Evolutionary conservation across 768 basidiomycete species (phyloP).

Genomic region (Termitomyces sp.): DNA sequence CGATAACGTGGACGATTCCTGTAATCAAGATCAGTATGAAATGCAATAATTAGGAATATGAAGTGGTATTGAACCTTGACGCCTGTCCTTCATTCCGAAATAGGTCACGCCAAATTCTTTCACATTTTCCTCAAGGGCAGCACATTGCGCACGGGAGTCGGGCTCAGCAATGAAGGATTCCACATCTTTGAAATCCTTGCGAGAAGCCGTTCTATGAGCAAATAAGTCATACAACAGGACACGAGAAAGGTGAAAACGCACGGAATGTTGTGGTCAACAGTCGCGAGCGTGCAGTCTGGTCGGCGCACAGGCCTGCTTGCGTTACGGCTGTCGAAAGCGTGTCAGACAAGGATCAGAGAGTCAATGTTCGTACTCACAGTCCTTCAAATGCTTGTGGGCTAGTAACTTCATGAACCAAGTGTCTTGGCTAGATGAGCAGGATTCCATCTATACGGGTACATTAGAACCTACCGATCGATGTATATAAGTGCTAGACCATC

Average conservation of each 20-base stretch:
- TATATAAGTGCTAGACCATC: conserved; percentile 81
- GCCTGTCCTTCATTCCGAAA: conserved; percentile 85
- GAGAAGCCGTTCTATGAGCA: conserved; percentile 56
- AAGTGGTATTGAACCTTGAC: conserved; percentile 59
- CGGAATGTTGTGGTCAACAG: conserved; percentile 88
- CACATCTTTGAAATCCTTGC: conserved; percentile 72
- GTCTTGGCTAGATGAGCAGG: conserved; percentile 26
- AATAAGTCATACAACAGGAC: not conserved
- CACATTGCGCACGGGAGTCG: conserved; percentile 81
- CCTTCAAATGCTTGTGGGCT: conserved; percentile 92
- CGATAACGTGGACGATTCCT: conserved; percentile 89
- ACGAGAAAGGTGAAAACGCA: conserved; percentile 33
- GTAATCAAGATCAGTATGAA: conserved; percentile 4
- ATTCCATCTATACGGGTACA: not conserved
- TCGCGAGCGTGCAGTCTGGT: conserved; percentile 86
- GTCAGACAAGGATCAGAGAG: conserved; percentile 10
- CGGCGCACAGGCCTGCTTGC: conserved; percentile 76
- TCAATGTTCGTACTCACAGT: conserved; percentile 41
- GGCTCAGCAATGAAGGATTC: conserved; percentile 77
- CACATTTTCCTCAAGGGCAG: conserved; percentile 84
- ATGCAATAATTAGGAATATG: not conserved
- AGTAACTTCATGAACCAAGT: conserved; percentile 88
- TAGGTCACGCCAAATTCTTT: conserved; percentile 91
- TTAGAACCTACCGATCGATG: conserved; percentile 63
- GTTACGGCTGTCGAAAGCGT: conserved; percentile 44